A percentile compares a stretch with the other conserved stretches of the same genome.
These are phyloP conservation scores for Lepidopterella palustris DNA, from an alignment of 495 filamentous ascomycete species.

Conservation along the genomic window DNA sequence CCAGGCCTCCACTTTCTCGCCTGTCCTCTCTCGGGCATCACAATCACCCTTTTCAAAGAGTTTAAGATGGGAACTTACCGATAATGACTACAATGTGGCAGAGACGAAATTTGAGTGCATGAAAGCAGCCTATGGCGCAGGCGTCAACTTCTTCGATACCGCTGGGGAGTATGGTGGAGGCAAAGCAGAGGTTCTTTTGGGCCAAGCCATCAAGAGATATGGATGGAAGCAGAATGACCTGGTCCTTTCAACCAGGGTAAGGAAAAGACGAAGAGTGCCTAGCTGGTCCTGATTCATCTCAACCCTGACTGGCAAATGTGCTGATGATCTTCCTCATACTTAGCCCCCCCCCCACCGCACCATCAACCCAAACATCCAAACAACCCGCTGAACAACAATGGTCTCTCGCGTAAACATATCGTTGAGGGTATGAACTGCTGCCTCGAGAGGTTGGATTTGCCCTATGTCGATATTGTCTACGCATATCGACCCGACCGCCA, in stretches of 20 bases:
- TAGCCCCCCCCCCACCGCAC: no score
- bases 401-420: constrained; percentile 74
- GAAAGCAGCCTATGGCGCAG: constrained; percentile 66
- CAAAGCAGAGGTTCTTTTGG: constrained; percentile 66
- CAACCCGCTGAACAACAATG: constrained; percentile 65
- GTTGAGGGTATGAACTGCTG: constrained; percentile 61
- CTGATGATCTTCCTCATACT: no score
- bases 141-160: constrained; percentile 62
- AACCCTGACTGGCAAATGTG: no score
- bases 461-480: constrained; percentile 73
- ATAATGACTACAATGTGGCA: no score
- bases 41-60: no score
- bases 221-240: constrained; percentile 72
- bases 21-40: no score
- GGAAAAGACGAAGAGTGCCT: no score
- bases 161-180: constrained; percentile 50
- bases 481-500: constrained; percentile 74
- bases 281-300: neutral
- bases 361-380: constrained; percentile 49
- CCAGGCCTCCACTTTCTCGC: no score
- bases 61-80: no score
- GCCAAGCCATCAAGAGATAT: constrained; percentile 56
- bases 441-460: constrained; percentile 60
- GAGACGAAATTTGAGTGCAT: constrained; percentile 40
- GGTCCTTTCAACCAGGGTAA: constrained; percentile 75